Percentiles rank a stretch among this genome's conserved stretches.
phyloP scores from a whole-genome alignment of 768 basidiomycete species.

The Lactarius akahatsu region DNA sequence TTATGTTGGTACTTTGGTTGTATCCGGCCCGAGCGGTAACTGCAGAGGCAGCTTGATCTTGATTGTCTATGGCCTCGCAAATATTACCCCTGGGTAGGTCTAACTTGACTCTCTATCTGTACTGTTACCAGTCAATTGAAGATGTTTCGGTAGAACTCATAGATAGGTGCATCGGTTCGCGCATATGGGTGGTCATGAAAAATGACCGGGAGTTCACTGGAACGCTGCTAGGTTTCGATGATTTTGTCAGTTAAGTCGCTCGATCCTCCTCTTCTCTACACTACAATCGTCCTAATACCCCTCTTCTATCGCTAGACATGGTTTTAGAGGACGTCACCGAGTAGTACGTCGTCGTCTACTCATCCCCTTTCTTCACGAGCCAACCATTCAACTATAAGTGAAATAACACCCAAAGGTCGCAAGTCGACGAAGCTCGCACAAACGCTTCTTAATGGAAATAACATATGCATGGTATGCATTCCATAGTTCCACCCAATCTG shows the following conservation, averaged over 20 bases:
- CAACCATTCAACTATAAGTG: constrained; percentile 46
- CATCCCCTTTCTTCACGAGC: background rate
- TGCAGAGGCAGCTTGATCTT: constrained; percentile 8
- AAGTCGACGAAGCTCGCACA: constrained; percentile 83
- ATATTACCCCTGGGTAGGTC: constrained; percentile 83
- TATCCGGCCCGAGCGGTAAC: constrained; percentile 11
- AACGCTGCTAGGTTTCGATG: constrained; percentile 92
- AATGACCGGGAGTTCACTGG: constrained; percentile 96
- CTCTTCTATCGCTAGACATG: constrained; percentile 58
- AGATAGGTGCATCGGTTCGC: constrained; percentile 94
- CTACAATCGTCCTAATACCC: background rate
- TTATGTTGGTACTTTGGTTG: constrained; percentile 15
- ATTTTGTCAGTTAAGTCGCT: constrained; percentile 93
- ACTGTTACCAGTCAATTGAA: background rate
- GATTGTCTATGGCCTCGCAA: constrained; percentile 74
- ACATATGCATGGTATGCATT: constrained; percentile 83
- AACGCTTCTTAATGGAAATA: constrained; percentile 90
- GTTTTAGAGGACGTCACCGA: constrained; percentile 96
- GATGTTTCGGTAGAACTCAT: constrained; percentile 68
- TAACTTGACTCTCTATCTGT: background rate
- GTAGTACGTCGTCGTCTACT: constrained; percentile 58
- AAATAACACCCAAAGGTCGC: constrained; percentile 77
- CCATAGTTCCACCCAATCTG: background rate
- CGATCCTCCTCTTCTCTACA: background rate
- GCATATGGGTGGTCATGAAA: constrained; percentile 99